Base-by-base conservation (phyloP, 2,329 filamentous ascomycete genomes). In the Dactylellina sp. region DNA sequence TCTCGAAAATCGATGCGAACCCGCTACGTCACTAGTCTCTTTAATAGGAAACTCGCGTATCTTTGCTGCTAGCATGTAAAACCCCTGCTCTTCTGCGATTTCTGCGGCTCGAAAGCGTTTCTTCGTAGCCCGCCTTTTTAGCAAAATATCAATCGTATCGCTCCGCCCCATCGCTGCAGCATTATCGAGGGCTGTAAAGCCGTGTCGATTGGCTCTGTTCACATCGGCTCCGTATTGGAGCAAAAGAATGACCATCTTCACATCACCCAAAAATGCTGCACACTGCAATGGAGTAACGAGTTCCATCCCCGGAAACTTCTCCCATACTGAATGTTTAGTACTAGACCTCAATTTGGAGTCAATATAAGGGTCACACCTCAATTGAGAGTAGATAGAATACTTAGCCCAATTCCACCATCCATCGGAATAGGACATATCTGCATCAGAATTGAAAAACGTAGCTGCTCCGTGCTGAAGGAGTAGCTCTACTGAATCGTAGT, bases 21-120 rank as follows among this genome's bases (percentile, higher is more conserved):
- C n/a, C n/a, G n/a, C n/a, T n/a, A n/a, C n/a, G n/a, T n/a, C n/a
- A n/a, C n/a, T n/a, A n/a, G n/a, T n/a, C n/a, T n/a, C n/a, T n/a
- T n/a, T n/a, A n/a, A n/a, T n/a, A n/a, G n/a, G n/a, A n/a, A n/a
- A 61, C 25, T 28, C 32, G 7, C 44, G 46, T 1, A 63, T 63
- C 14, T 53, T 52, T 22, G 28, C 42, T 12, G 46, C 59, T 35
- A 63, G 37, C 12, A 2, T 28, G n/a, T 32, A 37, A 32, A 53
- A 63, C 39, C 59, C 59, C 11, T 44, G 22, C 18, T 16, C 4
- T 20, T 52, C 44, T 25, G 46, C 59, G 20, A 52, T 40, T 14
- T 63, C 59, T 9, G 59, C 59, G 6, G 59, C 59, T 32, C 9
- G 46, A 7, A 42, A 40, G 16, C 46, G 14, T 37, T 53, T 63